These are phyloP conservation scores for Sclerotinia minor DNA, from an alignment of 2,329 filamentous ascomycete species.

Conservation along the genomic window DNA sequence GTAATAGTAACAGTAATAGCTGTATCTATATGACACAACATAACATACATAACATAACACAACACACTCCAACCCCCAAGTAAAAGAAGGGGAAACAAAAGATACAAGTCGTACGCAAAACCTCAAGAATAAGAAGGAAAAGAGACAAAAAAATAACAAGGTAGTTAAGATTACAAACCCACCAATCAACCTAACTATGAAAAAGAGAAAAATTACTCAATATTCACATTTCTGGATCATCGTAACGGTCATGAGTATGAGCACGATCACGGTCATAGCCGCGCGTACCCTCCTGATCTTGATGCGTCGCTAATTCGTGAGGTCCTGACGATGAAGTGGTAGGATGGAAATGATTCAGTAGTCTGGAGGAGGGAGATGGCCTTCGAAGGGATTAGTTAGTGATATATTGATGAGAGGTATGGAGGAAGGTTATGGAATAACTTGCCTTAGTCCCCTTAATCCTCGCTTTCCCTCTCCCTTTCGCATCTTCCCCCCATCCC, in stretches of 20 bases:
- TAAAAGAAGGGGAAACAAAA: too few species aligned
- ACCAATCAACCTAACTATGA: too few species aligned
- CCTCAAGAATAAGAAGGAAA: neutral
- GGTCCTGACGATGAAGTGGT: neutral
- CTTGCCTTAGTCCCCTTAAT: neutral
- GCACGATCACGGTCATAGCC: neutral
- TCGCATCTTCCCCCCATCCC: neutral
- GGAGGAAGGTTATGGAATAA: neutral
- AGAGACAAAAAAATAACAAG: neutral
- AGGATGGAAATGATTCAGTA: neutral
- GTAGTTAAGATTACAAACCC: too few species aligned
- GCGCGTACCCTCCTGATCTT: neutral
- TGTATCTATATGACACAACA: neutral
- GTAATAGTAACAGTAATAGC: neutral
- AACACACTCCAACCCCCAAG: neutral
- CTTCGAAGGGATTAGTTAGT: neutral
- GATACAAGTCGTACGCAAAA: neutral
- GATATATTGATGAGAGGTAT: neutral
- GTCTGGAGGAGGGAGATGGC: neutral
- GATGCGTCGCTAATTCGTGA: constrained; percentile 6
- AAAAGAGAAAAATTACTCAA: constrained; percentile 8
- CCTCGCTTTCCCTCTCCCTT: neutral
- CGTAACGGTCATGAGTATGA: constrained; percentile 9
- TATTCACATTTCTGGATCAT: constrained; percentile 23
- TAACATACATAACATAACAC: neutral